Conservation (phyloP, 1,139 yeast genomes). For the Sugiyamaella grinbergsii region DNA sequence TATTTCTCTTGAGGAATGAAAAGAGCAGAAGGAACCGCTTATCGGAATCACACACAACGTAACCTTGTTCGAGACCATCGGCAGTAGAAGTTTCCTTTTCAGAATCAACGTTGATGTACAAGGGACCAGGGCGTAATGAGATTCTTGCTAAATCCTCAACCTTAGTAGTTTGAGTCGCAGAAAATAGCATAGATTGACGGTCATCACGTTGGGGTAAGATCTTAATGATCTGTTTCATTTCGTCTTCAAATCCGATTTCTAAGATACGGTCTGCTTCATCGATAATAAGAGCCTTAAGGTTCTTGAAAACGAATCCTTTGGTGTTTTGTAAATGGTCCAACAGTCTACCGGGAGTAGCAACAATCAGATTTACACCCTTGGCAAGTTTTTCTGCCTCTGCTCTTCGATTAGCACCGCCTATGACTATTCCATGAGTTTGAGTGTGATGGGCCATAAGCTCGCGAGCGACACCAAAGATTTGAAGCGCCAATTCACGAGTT, state of each 20-base stretch:
- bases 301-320: conserved; percentile 89
- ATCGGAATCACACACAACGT: conserved; percentile 96
- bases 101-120: conserved; percentile 91
- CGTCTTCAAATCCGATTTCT: conserved; percentile 97
- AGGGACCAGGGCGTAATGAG: conserved; percentile 91
- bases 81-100: conserved; percentile 83
- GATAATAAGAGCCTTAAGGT: conserved; percentile 87
- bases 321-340: conserved; percentile 97
- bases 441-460: conserved; percentile 89
- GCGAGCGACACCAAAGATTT: conserved; percentile 94
- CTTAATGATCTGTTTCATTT: conserved; percentile 94
- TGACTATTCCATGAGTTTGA: conserved; percentile 93
- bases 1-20: conserved; percentile 88
- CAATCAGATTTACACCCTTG: conserved; percentile 89
- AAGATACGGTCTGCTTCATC: conserved; percentile 97
- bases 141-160: conserved; percentile 98
- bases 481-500: conserved; percentile 90
- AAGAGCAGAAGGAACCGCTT: conserved; percentile 86
- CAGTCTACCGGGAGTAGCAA: conserved; percentile 97
- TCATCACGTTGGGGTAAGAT: conserved; percentile 83
- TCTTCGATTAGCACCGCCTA: conserved; percentile 98
- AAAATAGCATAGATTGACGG: conserved; percentile 94
- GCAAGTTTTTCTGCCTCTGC: conserved; percentile 93
- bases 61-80: conserved; percentile 96
- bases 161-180: conserved; percentile 98